Conservation (phyloP, 2,329 filamentous ascomycete genomes). For the Apiospora marii region DNA sequence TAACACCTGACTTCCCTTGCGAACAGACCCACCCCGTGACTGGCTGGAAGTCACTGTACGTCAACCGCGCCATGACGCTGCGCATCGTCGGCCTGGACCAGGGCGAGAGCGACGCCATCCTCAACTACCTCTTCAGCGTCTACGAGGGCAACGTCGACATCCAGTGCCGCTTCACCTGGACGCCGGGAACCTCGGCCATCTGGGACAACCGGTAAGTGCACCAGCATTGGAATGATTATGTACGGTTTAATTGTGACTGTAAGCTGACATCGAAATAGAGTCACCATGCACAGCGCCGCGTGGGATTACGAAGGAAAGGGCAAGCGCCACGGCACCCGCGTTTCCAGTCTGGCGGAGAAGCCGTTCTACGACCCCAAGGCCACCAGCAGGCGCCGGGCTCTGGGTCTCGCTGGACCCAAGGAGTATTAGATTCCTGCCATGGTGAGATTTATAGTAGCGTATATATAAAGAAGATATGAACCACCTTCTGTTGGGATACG, state of each 20-base stretch:
- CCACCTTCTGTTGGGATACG: too few relatives aligned
- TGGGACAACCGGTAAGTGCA: conserved; percentile 60
- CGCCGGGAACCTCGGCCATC: conserved; percentile 53
- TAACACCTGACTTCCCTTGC: not conserved
- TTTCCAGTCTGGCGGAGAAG: conserved; percentile 65
- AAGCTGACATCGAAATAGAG: conserved; percentile 40
- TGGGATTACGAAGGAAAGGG: conserved; percentile 66
- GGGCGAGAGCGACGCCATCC: conserved; percentile 63
- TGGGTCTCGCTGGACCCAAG: conserved; percentile 49
- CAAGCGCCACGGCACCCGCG: conserved; percentile 65
- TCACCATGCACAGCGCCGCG: conserved; percentile 65
- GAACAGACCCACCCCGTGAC: conserved; percentile 23
- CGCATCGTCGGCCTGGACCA: conserved; percentile 63
- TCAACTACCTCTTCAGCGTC: conserved; percentile 63
- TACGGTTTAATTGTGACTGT: not conserved
- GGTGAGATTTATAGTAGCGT: too few relatives aligned
- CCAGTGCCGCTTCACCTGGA: conserved; percentile 65
- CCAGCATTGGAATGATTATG: not conserved
- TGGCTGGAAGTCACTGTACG: conserved; percentile 52
- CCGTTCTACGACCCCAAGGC: conserved; percentile 62
- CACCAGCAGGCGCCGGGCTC: conserved; percentile 60
- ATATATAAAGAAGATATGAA: too few relatives aligned
- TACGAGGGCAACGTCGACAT: conserved; percentile 66
- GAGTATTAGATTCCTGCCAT: too few relatives aligned
- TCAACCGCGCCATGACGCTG: conserved; percentile 62